Conservation (phyloP, 148 eudicot genomes). For the Pouteria glomerata region DNA sequence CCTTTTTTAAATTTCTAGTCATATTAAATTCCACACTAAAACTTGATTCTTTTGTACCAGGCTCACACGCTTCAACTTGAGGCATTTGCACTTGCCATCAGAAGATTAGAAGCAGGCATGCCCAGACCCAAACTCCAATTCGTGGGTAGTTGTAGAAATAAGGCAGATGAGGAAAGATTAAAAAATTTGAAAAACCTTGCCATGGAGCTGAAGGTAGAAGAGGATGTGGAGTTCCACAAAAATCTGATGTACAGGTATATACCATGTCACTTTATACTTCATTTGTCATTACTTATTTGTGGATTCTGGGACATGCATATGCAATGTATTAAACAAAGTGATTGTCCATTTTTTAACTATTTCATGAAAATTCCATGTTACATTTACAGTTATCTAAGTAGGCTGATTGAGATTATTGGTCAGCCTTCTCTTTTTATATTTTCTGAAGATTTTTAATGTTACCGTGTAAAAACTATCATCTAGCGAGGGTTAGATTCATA, state of each 20-base stretch:
- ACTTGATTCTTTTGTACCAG: conserved; percentile 33
- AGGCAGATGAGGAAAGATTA: conserved; percentile 80
- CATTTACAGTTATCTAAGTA: not conserved
- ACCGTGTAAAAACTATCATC: not conserved
- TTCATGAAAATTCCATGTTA: not conserved
- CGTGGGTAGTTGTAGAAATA: conserved; percentile 94
- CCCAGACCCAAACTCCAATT: conserved; percentile 82
- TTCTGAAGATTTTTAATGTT: not conserved
- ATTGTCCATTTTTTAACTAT: not conserved
- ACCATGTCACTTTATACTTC: not conserved
- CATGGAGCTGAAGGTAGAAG: conserved; percentile 58
- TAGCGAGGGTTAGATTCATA: not conserved
- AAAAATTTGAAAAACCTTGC: conserved; percentile 73
- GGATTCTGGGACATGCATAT: not conserved
- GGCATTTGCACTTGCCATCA: conserved; percentile 72
- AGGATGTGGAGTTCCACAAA: conserved; percentile 81
- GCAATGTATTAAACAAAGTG: not conserved
- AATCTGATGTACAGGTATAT: conserved; percentile 77
- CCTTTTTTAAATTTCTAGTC: conserved; percentile 6
- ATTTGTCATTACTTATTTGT: not conserved
- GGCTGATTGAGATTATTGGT: not conserved
- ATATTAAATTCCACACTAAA: conserved; percentile 5
- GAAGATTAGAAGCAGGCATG: conserved; percentile 38
- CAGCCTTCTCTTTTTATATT: not conserved
- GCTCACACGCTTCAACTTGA: conserved; percentile 89